phyloP scores from a whole-genome alignment of 306 rosid species.

The Cucurbita argyrosperma region DNA sequence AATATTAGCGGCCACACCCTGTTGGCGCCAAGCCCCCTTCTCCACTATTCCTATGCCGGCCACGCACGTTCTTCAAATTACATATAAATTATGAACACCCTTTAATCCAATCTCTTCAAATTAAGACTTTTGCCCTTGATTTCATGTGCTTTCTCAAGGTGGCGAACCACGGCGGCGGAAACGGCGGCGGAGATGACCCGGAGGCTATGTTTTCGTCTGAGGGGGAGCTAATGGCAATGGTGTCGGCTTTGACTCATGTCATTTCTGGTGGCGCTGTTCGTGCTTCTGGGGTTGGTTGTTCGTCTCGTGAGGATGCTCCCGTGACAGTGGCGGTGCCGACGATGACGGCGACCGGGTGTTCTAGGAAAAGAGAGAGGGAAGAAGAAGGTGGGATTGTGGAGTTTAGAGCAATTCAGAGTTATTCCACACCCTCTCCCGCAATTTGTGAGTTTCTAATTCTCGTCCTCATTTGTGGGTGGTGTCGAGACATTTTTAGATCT shows the following conservation, averaged over 20 bases:
- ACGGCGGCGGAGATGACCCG: neutral
- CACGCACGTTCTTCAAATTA: neutral
- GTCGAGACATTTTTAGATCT: too few relatives aligned
- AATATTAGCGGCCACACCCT: neutral
- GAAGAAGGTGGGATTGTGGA: neutral
- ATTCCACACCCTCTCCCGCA: neutral
- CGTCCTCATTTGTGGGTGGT: too few relatives aligned
- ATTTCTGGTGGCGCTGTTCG: constrained; percentile 8
- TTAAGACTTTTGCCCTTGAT: neutral
- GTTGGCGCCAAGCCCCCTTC: neutral
- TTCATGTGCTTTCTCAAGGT: neutral
- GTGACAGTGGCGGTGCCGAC: neutral
- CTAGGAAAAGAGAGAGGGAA: constrained; percentile 8
- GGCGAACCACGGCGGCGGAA: neutral
- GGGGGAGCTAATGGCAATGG: constrained; percentile 2
- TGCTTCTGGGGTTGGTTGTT: neutral
- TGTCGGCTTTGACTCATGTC: constrained; percentile 13
- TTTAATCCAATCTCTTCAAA: neutral
- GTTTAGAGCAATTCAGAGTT: neutral
- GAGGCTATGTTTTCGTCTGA: neutral
- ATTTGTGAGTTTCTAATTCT: neutral
- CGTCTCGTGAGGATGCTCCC: neutral
- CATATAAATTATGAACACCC: neutral
- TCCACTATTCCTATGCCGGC: neutral
- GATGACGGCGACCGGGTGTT: neutral